Base-by-base conservation (phyloP, 768 basidiomycete species). In the Plicaturopsis crispa region DNA sequence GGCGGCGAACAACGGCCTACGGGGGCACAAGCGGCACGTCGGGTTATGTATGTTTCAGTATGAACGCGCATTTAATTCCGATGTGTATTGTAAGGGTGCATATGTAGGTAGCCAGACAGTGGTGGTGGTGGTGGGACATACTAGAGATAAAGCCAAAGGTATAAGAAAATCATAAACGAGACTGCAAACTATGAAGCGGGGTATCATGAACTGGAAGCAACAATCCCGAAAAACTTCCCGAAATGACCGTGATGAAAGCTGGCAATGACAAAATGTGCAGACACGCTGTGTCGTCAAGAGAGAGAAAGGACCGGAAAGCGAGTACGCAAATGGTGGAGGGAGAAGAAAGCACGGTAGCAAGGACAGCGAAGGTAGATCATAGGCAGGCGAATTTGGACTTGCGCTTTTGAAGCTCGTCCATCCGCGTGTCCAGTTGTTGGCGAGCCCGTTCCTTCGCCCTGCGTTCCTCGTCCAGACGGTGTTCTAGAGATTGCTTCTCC, bases 331-430 rank as follows among this genome's bases (percentile, higher is more conserved):
- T 14, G 14, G 28, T 10, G 33, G 33, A 10, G 33, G 33, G 10
- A 10, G 26, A 28, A 28, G 33, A 21, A 41, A 33, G 23, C 22
- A 38, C 5, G 21, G 28, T 24, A 31, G 23, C 41, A 33, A 38
- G 44, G 43, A 41, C 35, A 45, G 49, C 37, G 41, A 54, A 35
- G 36, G 24, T 18, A 36, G 35, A 45, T 73, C 69, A 91, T 60
- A 91, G 72, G 62, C 88, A 91, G 38, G 82, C 84, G 60, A 90
- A 94, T 65, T 93, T 94, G 46, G 87, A 90, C 67, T 90, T 92
- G 43, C 86, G 82, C 64, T 73, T 75, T 44, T 73, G 66, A 30
- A 90, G 65, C 52, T 92, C 91, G 40, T 89, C 86, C 80, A 90
- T 83, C 46, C 91, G 80, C 13, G 74, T 72, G 55, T 93, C 90